A percentile compares a stretch with the other conserved stretches of the same genome.
Evolutionary conservation across 106 monocot genomes (phyloP).

Genomic region (Acorus calamus): DNA sequence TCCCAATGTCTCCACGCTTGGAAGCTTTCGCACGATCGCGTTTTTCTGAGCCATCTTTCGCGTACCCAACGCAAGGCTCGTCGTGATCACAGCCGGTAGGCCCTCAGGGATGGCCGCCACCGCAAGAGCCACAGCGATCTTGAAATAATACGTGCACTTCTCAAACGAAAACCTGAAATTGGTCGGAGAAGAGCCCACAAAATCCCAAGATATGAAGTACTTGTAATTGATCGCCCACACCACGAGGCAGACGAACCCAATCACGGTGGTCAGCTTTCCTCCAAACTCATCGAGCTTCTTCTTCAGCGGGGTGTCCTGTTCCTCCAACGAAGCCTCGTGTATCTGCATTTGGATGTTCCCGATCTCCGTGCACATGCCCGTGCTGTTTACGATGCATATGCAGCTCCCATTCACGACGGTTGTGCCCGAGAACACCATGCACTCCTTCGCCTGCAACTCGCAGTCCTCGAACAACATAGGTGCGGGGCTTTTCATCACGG

Average conservation of each 20-base stretch:
- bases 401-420: conserved; percentile 45
- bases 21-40: conserved; percentile 72
- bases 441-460: conserved; percentile 48
- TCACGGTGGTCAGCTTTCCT: conserved; percentile 47
- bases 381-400: conserved; percentile 26
- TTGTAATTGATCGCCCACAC: conserved; percentile 80
- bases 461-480: conserved; percentile 36
- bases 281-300: conserved; percentile 84
- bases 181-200: conserved; percentile 14
- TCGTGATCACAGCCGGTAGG: conserved; percentile 78
- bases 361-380: conserved; percentile 52
- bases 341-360: conserved; percentile 81
- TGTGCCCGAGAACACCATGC: conserved; percentile 52
- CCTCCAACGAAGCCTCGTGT: conserved; percentile 68
- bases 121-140: conserved; percentile 71
- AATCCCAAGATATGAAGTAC: conserved; percentile 59
- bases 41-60: conserved; percentile 81
- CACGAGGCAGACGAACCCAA: conserved; percentile 58
- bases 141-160: conserved; percentile 82
- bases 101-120: conserved; percentile 89
- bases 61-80: conserved; percentile 66
- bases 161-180: conserved; percentile 67
- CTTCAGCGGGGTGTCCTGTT: conserved; percentile 68
- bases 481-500: conserved; percentile 31
- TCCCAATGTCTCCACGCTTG: conserved; percentile 80